phyloP scores from a whole-genome alignment of 768 basidiomycete genomes.

The Gymnopilus junonius region DNA sequence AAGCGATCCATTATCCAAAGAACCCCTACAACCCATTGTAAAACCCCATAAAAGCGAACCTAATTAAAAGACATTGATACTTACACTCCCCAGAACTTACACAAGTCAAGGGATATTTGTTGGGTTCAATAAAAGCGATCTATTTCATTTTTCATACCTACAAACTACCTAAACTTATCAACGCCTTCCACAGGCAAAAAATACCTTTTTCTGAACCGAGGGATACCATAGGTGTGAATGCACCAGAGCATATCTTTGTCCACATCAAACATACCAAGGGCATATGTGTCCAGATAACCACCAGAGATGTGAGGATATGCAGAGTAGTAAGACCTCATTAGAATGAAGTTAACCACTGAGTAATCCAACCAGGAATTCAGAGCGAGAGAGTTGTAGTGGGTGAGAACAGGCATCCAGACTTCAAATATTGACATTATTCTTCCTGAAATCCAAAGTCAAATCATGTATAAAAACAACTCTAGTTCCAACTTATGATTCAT shows the following conservation, averaged over 20 bases:
- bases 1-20: too few species aligned
- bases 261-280: neutral
- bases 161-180: too few species aligned
- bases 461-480: too few species aligned
- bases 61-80: too few species aligned
- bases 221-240: neutral
- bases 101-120: too few species aligned
- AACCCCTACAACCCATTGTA: too few species aligned
- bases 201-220: neutral
- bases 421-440: neutral
- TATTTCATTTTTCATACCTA: too few species aligned
- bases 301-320: neutral
- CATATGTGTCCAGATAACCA: neutral
- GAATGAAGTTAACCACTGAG: neutral
- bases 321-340: neutral
- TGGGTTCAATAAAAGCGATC: too few species aligned
- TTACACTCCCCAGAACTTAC: too few species aligned
- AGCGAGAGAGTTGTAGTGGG: neutral
- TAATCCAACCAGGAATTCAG: neutral
- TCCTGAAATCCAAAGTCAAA: too few species aligned
- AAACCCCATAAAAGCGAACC: too few species aligned
- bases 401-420: neutral
- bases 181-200: neutral
- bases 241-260: neutral
- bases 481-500: too few species aligned